Conservation (phyloP, 1,284 basidiomycete species). For the Phenoliferia sp. region DNA sequence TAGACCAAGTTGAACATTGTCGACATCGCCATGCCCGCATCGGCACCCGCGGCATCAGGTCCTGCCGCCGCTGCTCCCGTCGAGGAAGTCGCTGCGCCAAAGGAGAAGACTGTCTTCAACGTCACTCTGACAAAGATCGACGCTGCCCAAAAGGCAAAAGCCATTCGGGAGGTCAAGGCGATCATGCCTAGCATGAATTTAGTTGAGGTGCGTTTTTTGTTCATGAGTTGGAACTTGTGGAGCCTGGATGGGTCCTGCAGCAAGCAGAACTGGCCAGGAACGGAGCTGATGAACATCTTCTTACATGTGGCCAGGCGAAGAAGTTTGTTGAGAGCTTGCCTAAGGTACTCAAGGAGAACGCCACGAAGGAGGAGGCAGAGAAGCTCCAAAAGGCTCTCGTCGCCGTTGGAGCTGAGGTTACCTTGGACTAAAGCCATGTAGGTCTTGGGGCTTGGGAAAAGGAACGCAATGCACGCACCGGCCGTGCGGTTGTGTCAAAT, state of each 20-base stretch:
- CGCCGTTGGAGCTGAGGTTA: constrained; percentile 80
- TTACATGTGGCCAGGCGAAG: constrained; percentile 66
- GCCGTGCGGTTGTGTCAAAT: too few species aligned
- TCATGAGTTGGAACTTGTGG: not conserved
- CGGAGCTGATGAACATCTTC: not conserved
- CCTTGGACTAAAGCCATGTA: constrained; percentile 37
- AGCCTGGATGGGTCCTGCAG: not conserved
- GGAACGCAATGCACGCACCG: not conserved
- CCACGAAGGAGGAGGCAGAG: constrained; percentile 96
- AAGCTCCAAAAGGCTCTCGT: constrained; percentile 89
- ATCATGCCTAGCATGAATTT: constrained; percentile 89
- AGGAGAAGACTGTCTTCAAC: constrained; percentile 98
- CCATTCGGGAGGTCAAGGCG: constrained; percentile 97
- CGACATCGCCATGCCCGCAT: constrained; percentile 89
- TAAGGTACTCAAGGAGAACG: constrained; percentile 87
- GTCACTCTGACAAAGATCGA: constrained; percentile 92
- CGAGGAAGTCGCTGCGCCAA: constrained; percentile 52
- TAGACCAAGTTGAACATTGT: constrained; percentile 93
- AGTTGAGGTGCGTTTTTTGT: constrained; percentile 69
- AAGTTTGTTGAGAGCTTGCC: constrained; percentile 98
- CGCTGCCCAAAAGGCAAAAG: constrained; percentile 84
- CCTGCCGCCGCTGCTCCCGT: constrained; percentile 56
- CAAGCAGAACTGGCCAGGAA: not conserved
- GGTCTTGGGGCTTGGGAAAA: not conserved
- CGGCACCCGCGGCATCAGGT: constrained; percentile 56